Conservation (phyloP, 352 stramenopile species). For the Pythium insidiosum region DNA sequence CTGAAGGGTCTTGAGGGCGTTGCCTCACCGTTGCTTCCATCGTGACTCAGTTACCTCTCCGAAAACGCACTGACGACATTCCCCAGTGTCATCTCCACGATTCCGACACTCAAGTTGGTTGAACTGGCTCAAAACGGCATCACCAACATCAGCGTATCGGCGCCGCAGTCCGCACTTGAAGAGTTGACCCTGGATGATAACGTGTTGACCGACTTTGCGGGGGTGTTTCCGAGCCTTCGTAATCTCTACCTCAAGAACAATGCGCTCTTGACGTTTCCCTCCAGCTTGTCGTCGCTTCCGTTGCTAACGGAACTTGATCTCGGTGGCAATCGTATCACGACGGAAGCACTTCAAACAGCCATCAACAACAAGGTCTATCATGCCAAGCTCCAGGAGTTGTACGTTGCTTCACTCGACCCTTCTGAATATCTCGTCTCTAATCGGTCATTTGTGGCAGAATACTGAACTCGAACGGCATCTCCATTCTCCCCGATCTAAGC, state of each 20-base stretch:
- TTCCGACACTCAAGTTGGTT: slow-evolving; percentile 7
- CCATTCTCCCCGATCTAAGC: slow-evolving; percentile 7
- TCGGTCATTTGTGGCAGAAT: no score
- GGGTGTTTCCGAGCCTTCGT: slow-evolving; percentile 7
- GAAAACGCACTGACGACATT: slow-evolving; percentile 8
- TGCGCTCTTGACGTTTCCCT: slow-evolving; percentile 8
- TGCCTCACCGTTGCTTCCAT: no score
- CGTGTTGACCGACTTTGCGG: slow-evolving; percentile 11
- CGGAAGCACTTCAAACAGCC: neutral
- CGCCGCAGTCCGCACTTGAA: slow-evolving; percentile 1
- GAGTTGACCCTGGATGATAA: slow-evolving; percentile 11
- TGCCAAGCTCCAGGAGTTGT: slow-evolving; percentile 2
- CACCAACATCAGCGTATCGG: neutral
- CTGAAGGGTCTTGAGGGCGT: no score
- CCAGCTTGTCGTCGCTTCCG: slow-evolving; percentile 1
- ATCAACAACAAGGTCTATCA: neutral
- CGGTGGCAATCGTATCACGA: slow-evolving; percentile 6
- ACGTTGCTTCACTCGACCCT: neutral
- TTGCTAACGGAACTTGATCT: slow-evolving; percentile 6
- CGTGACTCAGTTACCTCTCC: slow-evolving; percentile 3
- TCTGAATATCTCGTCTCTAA: no score
- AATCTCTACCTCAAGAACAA: slow-evolving; percentile 8
- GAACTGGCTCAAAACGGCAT: slow-evolving; percentile 6
- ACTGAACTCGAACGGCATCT: slow-evolving; percentile 6
- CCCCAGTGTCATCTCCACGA: neutral